These are phyloP conservation scores for Aspergillus taichungensis DNA, from an alignment of 495 filamentous ascomycete species.

Conservation along the genomic window DNA sequence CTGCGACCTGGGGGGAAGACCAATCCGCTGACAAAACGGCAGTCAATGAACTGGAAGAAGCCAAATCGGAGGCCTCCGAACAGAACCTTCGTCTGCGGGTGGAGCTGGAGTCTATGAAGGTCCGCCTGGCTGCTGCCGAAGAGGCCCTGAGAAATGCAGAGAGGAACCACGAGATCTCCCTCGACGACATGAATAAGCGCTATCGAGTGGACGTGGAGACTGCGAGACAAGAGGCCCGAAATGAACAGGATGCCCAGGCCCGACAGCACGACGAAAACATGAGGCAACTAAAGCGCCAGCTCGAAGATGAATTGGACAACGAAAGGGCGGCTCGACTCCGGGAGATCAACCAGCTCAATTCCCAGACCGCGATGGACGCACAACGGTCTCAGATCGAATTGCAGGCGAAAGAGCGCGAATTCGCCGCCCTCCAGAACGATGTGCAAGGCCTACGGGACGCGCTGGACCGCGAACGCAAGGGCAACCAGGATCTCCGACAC, in stretches of 20 bases:
- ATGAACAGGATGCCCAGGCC: slow-evolving; percentile 28
- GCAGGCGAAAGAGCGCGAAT: slow-evolving; percentile 52
- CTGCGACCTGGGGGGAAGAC: not conserved
- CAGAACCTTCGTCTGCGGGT: slow-evolving; percentile 47
- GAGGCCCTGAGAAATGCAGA: slow-evolving; percentile 41
- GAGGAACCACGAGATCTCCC: slow-evolving; percentile 44
- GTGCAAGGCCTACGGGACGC: slow-evolving; percentile 48
- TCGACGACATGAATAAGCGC: slow-evolving; percentile 48
- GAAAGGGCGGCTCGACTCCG: slow-evolving; percentile 48
- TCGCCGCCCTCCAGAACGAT: slow-evolving; percentile 42
- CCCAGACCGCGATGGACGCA: slow-evolving; percentile 50
- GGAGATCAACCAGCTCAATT: slow-evolving; percentile 59
- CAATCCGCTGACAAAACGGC: slow-evolving; percentile 5
- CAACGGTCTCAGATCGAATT: slow-evolving; percentile 56
- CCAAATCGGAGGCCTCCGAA: slow-evolving; percentile 47
- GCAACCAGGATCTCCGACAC: slow-evolving; percentile 46
- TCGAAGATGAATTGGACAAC: slow-evolving; percentile 54
- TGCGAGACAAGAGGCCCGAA: slow-evolving; percentile 28
- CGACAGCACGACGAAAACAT: slow-evolving; percentile 43
- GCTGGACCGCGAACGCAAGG: slow-evolving; percentile 51
- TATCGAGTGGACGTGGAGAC: slow-evolving; percentile 42
- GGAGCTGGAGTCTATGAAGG: slow-evolving; percentile 50
- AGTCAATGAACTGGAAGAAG: slow-evolving; percentile 62
- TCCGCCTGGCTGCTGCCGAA: slow-evolving; percentile 33
- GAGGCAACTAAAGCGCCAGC: slow-evolving; percentile 35